These are phyloP conservation scores for Aureobasidium sp. DNA, from an alignment of 2,329 filamentous ascomycete genomes.

Conservation along the genomic window DNA sequence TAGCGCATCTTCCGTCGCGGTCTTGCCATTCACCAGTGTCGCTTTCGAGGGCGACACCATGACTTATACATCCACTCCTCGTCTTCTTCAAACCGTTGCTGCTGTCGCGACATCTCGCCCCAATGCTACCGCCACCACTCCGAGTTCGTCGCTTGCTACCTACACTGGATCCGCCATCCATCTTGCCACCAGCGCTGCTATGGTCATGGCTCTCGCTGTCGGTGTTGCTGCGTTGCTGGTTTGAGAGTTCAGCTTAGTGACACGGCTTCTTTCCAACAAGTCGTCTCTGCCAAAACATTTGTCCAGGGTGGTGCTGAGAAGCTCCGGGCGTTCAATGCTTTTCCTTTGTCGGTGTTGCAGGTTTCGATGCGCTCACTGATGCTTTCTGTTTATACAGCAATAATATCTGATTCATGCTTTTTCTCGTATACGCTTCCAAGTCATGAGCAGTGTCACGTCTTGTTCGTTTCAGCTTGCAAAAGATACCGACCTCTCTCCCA, in stretches of 20 bases:
- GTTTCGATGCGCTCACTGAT: no score
- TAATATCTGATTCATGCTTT: no score
- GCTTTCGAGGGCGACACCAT: constrained; percentile 3
- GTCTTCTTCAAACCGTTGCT: not conserved
- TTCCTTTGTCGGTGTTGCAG: no score
- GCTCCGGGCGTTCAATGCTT: no score
- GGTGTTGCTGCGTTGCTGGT: constrained; percentile 22
- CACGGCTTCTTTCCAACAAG: not conserved
- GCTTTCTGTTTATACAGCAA: no score
- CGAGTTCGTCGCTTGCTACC: not conserved
- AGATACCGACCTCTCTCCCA: no score
- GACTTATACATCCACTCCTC: not conserved
- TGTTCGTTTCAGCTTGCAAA: no score
- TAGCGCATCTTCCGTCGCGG: not conserved
- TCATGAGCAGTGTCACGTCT: no score
- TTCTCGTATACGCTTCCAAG: no score
- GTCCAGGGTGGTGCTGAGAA: no score
- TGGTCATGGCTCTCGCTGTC: not conserved
- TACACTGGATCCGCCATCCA: not conserved
- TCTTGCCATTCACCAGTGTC: not conserved
- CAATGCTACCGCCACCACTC: not conserved
- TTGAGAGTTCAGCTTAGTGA: constrained; percentile 22
- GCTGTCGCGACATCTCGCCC: not conserved
- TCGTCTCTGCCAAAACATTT: no score
- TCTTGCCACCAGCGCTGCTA: not conserved